Conservation (phyloP, 2,329 filamentous ascomycete genomes). For the Neonectria hederae region DNA sequence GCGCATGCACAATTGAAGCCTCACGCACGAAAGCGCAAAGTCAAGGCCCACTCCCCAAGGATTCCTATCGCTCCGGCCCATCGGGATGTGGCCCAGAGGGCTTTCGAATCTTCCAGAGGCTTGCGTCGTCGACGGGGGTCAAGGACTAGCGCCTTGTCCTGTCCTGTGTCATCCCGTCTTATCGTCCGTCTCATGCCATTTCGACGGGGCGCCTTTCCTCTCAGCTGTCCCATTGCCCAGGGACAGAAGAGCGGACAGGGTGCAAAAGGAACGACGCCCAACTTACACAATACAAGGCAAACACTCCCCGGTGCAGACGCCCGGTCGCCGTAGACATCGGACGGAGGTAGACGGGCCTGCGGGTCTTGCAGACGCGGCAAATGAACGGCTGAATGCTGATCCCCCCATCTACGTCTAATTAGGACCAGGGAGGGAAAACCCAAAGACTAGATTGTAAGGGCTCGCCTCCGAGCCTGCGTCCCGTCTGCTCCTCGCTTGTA, state of each 20-base stretch:
- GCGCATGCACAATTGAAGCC: conserved; percentile 23
- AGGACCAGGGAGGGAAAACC: conserved; percentile 1
- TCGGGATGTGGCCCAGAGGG: conserved; percentile 9
- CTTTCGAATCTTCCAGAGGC: conserved; percentile 19
- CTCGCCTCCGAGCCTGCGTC: conserved; percentile 21
- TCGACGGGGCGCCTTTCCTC: conserved; percentile 4
- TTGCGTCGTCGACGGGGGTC: conserved; percentile 26
- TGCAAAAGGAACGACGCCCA: conserved; percentile 15
- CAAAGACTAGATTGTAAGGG: conserved; percentile 25
- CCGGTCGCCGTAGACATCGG: conserved; percentile 21
- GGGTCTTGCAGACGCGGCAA: conserved; percentile 21
- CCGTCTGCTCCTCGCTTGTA: conserved; percentile 23
- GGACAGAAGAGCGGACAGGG: conserved; percentile 10
- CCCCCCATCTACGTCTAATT: conserved; percentile 16
- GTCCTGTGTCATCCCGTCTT: conserved; percentile 24
- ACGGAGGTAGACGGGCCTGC: conserved; percentile 14
- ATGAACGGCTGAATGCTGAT: conserved; percentile 21
- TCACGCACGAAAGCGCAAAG: not conserved
- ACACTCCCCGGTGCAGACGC: not conserved
- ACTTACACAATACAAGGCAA: conserved; percentile 2
- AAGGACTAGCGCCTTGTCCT: conserved; percentile 17
- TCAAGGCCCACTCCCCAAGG: conserved; percentile 19
- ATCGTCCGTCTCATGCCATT: conserved; percentile 30
- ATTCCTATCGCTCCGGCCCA: conserved; percentile 29
- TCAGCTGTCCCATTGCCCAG: not conserved